Evolutionary conservation across 75 land plant species (phyloP), one percentile per base, ranked within the genome.

Genomic region (Sequoiadendron giganteum): DNA sequence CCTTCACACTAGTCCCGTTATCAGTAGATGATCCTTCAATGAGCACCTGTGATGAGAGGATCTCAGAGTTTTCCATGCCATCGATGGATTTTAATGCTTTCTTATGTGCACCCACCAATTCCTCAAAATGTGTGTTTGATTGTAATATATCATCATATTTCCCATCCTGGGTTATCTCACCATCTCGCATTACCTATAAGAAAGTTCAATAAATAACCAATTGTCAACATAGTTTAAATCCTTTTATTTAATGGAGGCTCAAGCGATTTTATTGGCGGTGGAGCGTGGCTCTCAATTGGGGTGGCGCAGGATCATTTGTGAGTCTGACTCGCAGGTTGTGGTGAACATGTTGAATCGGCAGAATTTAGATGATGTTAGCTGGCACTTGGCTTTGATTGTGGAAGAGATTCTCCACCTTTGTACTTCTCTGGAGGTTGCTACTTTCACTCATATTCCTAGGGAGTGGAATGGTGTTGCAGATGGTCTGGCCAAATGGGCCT

Each of bases 141-240:
- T 77, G 87, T 11, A 95, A 90, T 75, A 97, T 93, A 0, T 95
- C 94, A 47, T 89, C 85, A 86, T 93, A 97, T 76, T 89, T 92
- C 48, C 99, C 99, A 15, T 89, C 89, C 85, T 92, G 96, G 36
- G 90, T 91, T 87, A 97, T 94, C 86, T 72, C 86, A 75, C 96
- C 99, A 88, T 95, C 94, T 88, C 89, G 91, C 96, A 97, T 93
- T 45, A 97, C 99, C 99, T 97, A 86, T 30, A 18, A 80, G 19
- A 40, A 48, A 65, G 32, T 38, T 52, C 40, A 28, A 88, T 45
- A 39, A 13, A 16, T 47, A 54, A 54, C 30, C 43, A 30, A 38
- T 45, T 30, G 34, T 45, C 68, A 15, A 38, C 38, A 34, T n/a
- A 52, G 36, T n/a, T 32, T 9, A 45, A 85, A 30, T 25, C 11